A percentile compares a stretch with the other conserved stretches of the same genome.
These are phyloP conservation scores for carrot (Daucus carota) DNA, from an alignment of 129 eudicot genomes.

Conservation along the genomic window DH1_v3.0 NC_030386.2:18962501-18963000, in stretches of 20 bases:
- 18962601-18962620: conserved; percentile 99
- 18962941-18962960: conserved; percentile 94
- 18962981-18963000: conserved; percentile 97
- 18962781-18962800: conserved; percentile 99
- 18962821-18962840: conserved; percentile 97
- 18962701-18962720: conserved; percentile 97
- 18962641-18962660: conserved; percentile 98
- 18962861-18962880: conserved; percentile 94
- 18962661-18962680: conserved; percentile 99
- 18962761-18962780: conserved; percentile 97
- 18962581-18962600: conserved; percentile 99
- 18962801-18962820: conserved; percentile 98
- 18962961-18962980: conserved; percentile 97
- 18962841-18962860: conserved; percentile 81
- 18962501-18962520: conserved; percentile 99
- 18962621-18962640: conserved; percentile 99
- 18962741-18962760: conserved; percentile 81
- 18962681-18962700: conserved; percentile 94
- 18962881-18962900: conserved; percentile 94
- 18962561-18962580: conserved; percentile 89
- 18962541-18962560: conserved; percentile 99
- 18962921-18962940: conserved; percentile 97
- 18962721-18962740: conserved; percentile 94
- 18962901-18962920: conserved; percentile 94
- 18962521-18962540: conserved; percentile 99